A percentile compares a stretch with the other conserved stretches of the same genome.
phyloP scores from a whole-genome alignment of 2,329 filamentous ascomycete genomes.

The Arthrobotrys megalospora region DNA sequence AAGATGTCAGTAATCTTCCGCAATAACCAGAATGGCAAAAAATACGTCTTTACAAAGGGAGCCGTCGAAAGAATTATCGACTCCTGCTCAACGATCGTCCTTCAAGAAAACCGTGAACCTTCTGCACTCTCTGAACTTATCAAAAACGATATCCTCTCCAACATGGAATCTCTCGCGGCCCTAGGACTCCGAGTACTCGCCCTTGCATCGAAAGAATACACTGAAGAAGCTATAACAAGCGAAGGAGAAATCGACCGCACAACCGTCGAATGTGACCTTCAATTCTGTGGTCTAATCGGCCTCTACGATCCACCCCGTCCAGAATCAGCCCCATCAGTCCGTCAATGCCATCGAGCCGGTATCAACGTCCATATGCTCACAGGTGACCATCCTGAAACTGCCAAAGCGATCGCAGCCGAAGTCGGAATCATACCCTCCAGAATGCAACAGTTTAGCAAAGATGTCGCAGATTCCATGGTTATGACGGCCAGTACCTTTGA shows the following conservation, averaged over 20 bases:
- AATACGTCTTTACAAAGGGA: constrained; percentile 75
- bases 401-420: constrained; percentile 82
- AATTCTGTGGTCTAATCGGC: constrained; percentile 83
- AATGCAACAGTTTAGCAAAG: constrained; percentile 73
- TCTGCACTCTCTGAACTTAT: constrained; percentile 67
- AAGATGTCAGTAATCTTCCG: constrained; percentile 81
- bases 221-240: constrained; percentile 66
- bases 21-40: constrained; percentile 67
- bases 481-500: constrained; percentile 85
- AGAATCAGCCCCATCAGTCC: constrained; percentile 81
- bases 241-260: constrained; percentile 72
- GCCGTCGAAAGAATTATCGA: constrained; percentile 80
- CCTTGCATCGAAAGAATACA: constrained; percentile 72
- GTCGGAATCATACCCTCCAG: constrained; percentile 82
- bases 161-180: constrained; percentile 78
- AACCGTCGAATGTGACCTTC: constrained; percentile 77
- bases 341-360: constrained; percentile 79
- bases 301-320: constrained; percentile 88
- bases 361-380: constrained; percentile 88
- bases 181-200: constrained; percentile 80
- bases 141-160: constrained; percentile 73
- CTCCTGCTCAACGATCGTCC: constrained; percentile 73
- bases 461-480: constrained; percentile 77
- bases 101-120: constrained; percentile 68
- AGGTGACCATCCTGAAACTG: constrained; percentile 84